Base-by-base conservation (phyloP, 1,139 yeast species). In the Blastobotrys petasosporus region DNA sequence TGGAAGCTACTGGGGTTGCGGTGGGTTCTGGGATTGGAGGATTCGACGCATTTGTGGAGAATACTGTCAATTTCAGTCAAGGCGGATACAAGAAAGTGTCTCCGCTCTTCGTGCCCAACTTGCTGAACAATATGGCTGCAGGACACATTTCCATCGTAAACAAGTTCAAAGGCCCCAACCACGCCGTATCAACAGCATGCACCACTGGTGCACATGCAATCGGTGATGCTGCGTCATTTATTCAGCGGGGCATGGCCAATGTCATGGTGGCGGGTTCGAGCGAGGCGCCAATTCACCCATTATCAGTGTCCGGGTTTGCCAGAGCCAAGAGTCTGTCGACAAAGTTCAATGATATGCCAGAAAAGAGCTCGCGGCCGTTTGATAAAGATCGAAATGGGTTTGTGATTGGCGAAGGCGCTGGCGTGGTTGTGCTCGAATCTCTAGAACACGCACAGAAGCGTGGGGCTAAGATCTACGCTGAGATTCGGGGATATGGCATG, bases 11-110 rank as follows among this genome's bases (percentile, higher is more conserved):
- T 5, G 97, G 97, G 1, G 92, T 87, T 5, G 83, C 92, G 28
- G 78, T 92, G 2, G 98, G 98, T 0, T 82, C 95, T 2, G 96
- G 97, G 0, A 86, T 92, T 47, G 98, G 97, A 0, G 85, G 95
- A 2, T 74, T 92, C 45, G 82, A 81, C 28, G 97, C 90, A 53
- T 67, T 79, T 0, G 82, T 77, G 58, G 79, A 76, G 39, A 80
- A 82, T 61, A 65, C 85, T 12, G 68, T 76, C 8, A 70, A 66
- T 3, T 82, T 77, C 53, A 58, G 65, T 20, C 54, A 57, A 3
- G 61, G 68, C 17, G 94, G 94, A 0, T 84, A 82, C 59, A 76
- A 81, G 47, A 80, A 79, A 55, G 80, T 88, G 1, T 85, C 86
- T 44, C 98, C 98, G 1, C 65, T 88, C 47, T 85, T 90, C 62